A percentile compares a stretch with the other conserved stretches of the same genome.
Conservation (phyloP, 2,329 filamentous ascomycete genomes). For the Colletotrichum viniferum region DNA sequence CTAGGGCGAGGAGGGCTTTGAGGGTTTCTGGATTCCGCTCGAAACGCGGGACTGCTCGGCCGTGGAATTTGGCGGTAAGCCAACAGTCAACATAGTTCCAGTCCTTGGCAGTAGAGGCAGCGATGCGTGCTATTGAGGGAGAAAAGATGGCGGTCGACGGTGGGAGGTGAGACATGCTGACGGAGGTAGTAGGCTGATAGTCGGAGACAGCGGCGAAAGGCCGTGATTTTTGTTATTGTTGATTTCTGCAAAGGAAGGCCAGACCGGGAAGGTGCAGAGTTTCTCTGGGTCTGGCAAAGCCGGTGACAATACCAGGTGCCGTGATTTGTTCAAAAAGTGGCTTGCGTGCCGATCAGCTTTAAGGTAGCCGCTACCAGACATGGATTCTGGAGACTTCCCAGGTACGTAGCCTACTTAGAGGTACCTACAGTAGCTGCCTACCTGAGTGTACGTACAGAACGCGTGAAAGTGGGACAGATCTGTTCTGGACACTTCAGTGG, state of each 20-base stretch:
- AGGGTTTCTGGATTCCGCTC: constrained; percentile 89
- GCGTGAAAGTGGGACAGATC: not conserved
- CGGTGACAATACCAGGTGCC: not conserved
- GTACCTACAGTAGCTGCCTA: not conserved
- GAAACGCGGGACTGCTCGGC: constrained; percentile 70
- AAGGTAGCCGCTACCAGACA: not conserved
- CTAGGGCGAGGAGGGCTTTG: constrained; percentile 74
- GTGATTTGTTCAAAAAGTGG: not conserved
- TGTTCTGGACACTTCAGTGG: not conserved
- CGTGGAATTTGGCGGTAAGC: constrained; percentile 73
- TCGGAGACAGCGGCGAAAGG: not conserved
- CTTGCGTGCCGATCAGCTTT: not conserved
- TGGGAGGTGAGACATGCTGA: constrained; percentile 41
- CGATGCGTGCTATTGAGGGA: constrained; percentile 71
- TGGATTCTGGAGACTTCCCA: not conserved
- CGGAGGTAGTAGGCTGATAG: not conserved
- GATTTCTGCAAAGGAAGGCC: not conserved
- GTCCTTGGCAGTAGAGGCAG: constrained; percentile 83
- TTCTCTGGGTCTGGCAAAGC: not conserved
- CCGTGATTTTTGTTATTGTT: not conserved
- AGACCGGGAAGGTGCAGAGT: not conserved
- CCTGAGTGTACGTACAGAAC: not conserved
- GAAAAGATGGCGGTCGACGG: constrained; percentile 65
- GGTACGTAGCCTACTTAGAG: not conserved
- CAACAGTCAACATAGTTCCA: constrained; percentile 89